Conservation (phyloP, 805 yeast genomes). For the Candida bentonensis region DNA sequence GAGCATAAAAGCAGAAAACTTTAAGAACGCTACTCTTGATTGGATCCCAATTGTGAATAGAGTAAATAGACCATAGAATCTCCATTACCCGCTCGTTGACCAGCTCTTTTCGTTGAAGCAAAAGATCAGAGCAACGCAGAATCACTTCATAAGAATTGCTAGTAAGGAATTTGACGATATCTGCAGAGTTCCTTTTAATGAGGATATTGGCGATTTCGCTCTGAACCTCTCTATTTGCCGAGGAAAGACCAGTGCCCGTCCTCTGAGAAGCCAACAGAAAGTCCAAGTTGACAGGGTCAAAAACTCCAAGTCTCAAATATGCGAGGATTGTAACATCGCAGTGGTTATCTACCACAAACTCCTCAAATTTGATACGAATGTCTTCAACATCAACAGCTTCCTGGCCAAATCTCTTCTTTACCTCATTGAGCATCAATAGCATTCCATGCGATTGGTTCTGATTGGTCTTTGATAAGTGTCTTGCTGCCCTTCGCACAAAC, state of each 20-base stretch:
- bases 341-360: slow-evolving; percentile 8
- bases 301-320: slow-evolving; percentile 7
- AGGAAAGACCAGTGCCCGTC: neutral
- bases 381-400: slow-evolving; percentile 2
- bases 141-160: neutral
- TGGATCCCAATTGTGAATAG: slow-evolving; percentile 5
- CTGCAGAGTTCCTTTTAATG: neutral
- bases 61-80: slow-evolving; percentile 3
- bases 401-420: slow-evolving; percentile 3
- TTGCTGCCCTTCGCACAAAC: slow-evolving; percentile 17
- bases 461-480: slow-evolving; percentile 10
- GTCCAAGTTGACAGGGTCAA: neutral
- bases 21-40: slow-evolving; percentile 28
- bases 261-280: neutral
- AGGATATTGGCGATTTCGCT: neutral
- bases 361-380: slow-evolving; percentile 2
- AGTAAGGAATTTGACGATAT: neutral
- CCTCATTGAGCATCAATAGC: neutral
- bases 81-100: neutral
- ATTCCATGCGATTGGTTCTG: slow-evolving; percentile 48
- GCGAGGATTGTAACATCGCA: slow-evolving; percentile 13
- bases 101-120: neutral
- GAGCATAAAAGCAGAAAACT: slow-evolving; percentile 17
- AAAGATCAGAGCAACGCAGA: neutral
- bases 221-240: neutral